These are phyloP conservation scores for Phytopythium cucurbitacearum DNA, from an alignment of 352 stramenopile genomes.

Conservation along the genomic window DNA sequence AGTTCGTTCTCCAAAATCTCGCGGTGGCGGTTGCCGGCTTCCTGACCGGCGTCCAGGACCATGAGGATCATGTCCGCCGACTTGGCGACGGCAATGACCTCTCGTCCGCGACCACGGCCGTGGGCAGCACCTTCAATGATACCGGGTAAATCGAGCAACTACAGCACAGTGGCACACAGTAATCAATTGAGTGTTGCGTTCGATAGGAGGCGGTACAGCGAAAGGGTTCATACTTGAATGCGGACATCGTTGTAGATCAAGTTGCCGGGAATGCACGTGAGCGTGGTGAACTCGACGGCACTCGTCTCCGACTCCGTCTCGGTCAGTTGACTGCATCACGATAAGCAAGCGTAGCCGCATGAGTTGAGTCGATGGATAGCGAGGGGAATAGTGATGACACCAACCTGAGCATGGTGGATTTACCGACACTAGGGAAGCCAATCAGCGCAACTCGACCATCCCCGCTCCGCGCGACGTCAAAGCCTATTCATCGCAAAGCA, in stretches of 20 bases:
- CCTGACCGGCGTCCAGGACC: conserved; percentile 97
- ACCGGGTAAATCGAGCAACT: conserved; percentile 98
- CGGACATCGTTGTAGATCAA: conserved; percentile 95
- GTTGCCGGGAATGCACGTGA: conserved; percentile 98
- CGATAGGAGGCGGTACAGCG: background rate
- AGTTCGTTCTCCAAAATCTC: conserved; percentile 98
- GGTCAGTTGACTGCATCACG: conserved; percentile 85
- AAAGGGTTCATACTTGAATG: conserved; percentile 81
- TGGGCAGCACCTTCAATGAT: conserved; percentile 99
- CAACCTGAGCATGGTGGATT: conserved; percentile 84
- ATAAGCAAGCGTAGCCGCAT: conserved; percentile 3
- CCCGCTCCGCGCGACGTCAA: conserved; percentile 93
- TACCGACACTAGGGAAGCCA: conserved; percentile 89
- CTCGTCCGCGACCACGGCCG: conserved; percentile 95
- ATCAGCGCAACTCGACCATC: conserved; percentile 98
- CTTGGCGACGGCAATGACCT: conserved; percentile 99
- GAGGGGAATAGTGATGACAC: background rate
- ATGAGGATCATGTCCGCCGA: conserved; percentile 99
- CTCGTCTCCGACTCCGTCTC: conserved; percentile 96
- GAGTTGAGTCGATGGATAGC: background rate
- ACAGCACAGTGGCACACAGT: conserved; percentile 1
- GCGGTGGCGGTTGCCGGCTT: conserved; percentile 95
- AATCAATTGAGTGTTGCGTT: background rate
- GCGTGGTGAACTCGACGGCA: conserved; percentile 97
- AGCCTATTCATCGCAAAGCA: conserved; percentile 45